phyloP scores from a whole-genome alignment of 2,329 filamentous ascomycete genomes.

The Sclerotiophoma versabilis region DNA sequence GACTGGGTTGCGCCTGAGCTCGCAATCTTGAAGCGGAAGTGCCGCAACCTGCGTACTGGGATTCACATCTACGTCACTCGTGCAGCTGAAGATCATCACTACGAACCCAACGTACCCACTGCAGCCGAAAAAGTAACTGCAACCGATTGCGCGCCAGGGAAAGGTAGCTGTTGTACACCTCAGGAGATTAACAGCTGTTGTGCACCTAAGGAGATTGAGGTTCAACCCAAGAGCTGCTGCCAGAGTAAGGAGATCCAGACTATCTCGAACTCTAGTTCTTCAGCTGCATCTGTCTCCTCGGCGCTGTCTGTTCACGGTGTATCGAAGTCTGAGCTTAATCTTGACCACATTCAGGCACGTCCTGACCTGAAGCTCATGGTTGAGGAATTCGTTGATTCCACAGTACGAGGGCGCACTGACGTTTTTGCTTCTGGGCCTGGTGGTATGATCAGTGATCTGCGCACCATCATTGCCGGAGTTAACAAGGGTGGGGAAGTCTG shows the following conservation, averaged over 20 bases:
- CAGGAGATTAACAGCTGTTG: slow-evolving; percentile 3
- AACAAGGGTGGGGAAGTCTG: slow-evolving; percentile 44
- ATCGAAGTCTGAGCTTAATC: slow-evolving; percentile 34
- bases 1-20: slow-evolving; percentile 48
- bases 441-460: slow-evolving; percentile 44
- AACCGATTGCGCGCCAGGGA: slow-evolving; percentile 17
- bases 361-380: slow-evolving; percentile 32
- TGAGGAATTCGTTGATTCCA: slow-evolving; percentile 32
- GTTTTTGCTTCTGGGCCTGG: slow-evolving; percentile 44
- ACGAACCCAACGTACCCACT: slow-evolving; percentile 22
- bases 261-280: slow-evolving; percentile 21
- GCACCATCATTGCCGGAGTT: slow-evolving; percentile 38
- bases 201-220: slow-evolving; percentile 4
- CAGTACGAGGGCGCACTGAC: slow-evolving; percentile 34
- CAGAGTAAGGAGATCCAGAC: slow-evolving; percentile 34
- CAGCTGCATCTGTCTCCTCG: slow-evolving; percentile 31
- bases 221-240: slow-evolving; percentile 14
- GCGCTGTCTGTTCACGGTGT: slow-evolving; percentile 39
- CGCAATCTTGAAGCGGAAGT: slow-evolving; percentile 37
- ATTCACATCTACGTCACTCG: slow-evolving; percentile 47
- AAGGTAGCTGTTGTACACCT: slow-evolving; percentile 4
- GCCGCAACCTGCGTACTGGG: slow-evolving; percentile 31
- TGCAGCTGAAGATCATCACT: slow-evolving; percentile 28
- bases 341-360: slow-evolving; percentile 36
- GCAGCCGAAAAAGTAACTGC: slow-evolving; percentile 28